Percentiles rank a stretch among this genome's conserved stretches.
phyloP scores from a whole-genome alignment of 306 rosid species.

The Cicer yamashitae region DNA sequence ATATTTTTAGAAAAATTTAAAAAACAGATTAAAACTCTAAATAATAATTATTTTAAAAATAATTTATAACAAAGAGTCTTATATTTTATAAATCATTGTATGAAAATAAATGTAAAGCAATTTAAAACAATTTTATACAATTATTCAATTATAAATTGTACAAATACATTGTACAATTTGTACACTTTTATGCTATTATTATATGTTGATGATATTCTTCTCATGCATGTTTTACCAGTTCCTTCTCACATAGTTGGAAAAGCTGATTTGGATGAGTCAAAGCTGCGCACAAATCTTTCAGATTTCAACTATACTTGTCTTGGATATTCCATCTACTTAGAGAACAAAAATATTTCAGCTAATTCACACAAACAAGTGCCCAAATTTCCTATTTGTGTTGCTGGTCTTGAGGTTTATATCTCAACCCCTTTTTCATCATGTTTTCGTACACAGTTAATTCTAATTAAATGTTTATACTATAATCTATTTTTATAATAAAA shows the following conservation, averaged over 20 bases:
- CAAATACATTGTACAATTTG: no score
- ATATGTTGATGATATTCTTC: conserved; percentile 22
- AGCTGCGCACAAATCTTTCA: conserved; percentile 57
- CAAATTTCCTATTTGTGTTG: conserved; percentile 63
- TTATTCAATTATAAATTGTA: no score
- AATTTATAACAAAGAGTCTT: neutral
- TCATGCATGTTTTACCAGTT: conserved; percentile 46
- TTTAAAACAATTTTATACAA: no score
- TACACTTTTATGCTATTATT: neutral
- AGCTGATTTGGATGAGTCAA: conserved; percentile 67
- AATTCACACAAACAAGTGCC: conserved; percentile 57
- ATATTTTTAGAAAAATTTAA: no score
- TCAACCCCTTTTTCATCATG: neutral
- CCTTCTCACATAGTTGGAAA: conserved; percentile 64
- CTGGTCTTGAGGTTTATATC: conserved; percentile 71
- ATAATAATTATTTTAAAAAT: no score
- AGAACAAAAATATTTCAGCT: conserved; percentile 52
- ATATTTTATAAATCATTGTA: neutral
- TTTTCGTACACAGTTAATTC: no score
- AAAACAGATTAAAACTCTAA: no score
- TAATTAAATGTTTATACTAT: no score
- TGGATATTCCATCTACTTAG: conserved; percentile 72
- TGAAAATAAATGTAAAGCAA: no score
- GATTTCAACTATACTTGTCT: conserved; percentile 74
- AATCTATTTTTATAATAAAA: no score